Conservation (phyloP, 1,139 yeast species). For the Taiozyma sp. region DNA sequence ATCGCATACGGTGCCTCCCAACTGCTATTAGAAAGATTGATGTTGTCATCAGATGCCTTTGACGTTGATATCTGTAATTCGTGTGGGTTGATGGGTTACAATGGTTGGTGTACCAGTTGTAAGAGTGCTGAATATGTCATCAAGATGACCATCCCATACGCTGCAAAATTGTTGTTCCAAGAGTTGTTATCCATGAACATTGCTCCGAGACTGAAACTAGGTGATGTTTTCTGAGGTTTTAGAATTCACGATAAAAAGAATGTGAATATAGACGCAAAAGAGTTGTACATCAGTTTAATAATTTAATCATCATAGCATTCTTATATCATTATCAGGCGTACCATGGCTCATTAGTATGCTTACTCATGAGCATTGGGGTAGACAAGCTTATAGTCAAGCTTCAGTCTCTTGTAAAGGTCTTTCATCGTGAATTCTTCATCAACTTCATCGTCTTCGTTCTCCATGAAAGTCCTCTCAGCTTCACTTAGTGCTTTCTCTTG, state of each 20-base stretch:
- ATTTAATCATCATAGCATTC: not conserved
- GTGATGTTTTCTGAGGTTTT: constrained; percentile 57
- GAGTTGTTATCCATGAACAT: constrained; percentile 95
- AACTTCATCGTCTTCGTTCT: constrained; percentile 25
- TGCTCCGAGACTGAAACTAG: constrained; percentile 88
- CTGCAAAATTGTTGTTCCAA: constrained; percentile 93
- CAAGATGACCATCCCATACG: constrained; percentile 96
- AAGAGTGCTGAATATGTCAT: constrained; percentile 81
- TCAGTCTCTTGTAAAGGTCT: constrained; percentile 35
- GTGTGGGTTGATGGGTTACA: constrained; percentile 98
- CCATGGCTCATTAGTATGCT: not conserved
- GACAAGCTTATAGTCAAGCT: constrained; percentile 34
- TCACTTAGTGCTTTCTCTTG: constrained; percentile 21
- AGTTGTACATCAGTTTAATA: not conserved
- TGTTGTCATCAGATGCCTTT: constrained; percentile 96
- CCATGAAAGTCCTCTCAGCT: constrained; percentile 14
- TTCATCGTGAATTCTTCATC: constrained; percentile 36
- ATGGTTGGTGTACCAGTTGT: constrained; percentile 96
- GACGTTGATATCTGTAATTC: constrained; percentile 92
- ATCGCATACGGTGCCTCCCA: constrained; percentile 99
- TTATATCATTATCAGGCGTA: not conserved
- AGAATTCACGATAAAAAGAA: not conserved
- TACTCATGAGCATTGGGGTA: constrained; percentile 24
- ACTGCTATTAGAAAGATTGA: constrained; percentile 83
- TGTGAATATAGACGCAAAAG: not conserved